phyloP scores from a whole-genome alignment of 2,329 filamentous ascomycete genomes.

The Fusarium globosum region DNA sequence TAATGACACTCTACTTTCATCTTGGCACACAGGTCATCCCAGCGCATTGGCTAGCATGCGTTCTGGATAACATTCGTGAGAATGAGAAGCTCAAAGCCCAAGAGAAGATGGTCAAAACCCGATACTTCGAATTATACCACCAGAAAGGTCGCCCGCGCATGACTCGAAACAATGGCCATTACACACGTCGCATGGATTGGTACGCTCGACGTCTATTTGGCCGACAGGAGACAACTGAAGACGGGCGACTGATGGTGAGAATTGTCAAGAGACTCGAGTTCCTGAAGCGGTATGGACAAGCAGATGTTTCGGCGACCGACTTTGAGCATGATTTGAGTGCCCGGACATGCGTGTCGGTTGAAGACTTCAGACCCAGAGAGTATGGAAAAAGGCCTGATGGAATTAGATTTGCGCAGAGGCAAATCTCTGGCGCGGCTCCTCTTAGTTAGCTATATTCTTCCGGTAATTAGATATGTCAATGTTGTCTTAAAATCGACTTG shows the following conservation, averaged over 20 bases:
- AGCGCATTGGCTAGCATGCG: not conserved
- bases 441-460: too few relatives aligned
- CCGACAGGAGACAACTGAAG: accelerated
- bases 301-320: not conserved
- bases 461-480: not conserved
- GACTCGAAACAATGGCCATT: not conserved
- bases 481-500: not conserved
- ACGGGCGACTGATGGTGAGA: accelerated
- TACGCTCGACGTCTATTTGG: not conserved
- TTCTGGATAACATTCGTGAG: accelerated
- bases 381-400: accelerated
- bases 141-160: not conserved
- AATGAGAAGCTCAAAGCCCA: not conserved
- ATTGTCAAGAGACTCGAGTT: not conserved
- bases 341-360: not conserved
- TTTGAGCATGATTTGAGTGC: not conserved
- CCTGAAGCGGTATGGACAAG: not conserved
- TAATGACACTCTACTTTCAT: accelerated
- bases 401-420: accelerated
- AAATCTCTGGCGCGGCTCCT: accelerated
- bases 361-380: not conserved
- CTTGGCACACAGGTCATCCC: accelerated
- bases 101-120: not conserved
- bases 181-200: not conserved
- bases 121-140: not conserved